Percentiles rank a stretch among this genome's conserved stretches.
Evolutionary conservation across 331 rosid species (phyloP).

Genomic region (Acacia pycnantha): DNA sequence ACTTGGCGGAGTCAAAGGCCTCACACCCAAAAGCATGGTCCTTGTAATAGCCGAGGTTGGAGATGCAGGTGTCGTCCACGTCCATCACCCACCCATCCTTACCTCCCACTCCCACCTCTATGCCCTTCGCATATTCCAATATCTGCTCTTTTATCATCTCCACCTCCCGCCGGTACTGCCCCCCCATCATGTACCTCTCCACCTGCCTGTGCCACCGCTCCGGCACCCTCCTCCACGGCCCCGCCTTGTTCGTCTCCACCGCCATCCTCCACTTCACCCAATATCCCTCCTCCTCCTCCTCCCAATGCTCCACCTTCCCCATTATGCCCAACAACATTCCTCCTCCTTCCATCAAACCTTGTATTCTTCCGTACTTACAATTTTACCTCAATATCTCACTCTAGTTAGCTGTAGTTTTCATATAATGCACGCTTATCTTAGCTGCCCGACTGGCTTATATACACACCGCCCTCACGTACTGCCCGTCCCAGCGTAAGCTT

Average conservation of each 20-base stretch:
- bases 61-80: constrained; percentile 88
- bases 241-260: constrained; percentile 66
- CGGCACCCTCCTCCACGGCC: constrained; percentile 70
- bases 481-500: background rate
- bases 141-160: constrained; percentile 40
- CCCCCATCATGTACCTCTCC: constrained; percentile 55
- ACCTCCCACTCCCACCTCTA: constrained; percentile 30
- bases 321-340: no score
- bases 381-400: no score
- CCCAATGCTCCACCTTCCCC: background rate
- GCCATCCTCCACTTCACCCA: constrained; percentile 75
- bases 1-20: constrained; percentile 60
- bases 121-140: constrained; percentile 30
- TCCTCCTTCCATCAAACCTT: no score
- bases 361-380: no score
- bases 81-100: constrained; percentile 76
- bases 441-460: background rate
- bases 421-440: no score
- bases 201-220: constrained; percentile 40
- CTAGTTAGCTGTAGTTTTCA: no score
- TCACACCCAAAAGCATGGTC: constrained; percentile 67
- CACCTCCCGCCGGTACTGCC: constrained; percentile 62
- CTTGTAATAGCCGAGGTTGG: constrained; percentile 61
- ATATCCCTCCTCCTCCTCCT: constrained; percentile 6
- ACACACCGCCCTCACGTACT: no score